Conservation (phyloP, 1,284 basidiomycete genomes). For the Rhodofomes roseus region DNA sequence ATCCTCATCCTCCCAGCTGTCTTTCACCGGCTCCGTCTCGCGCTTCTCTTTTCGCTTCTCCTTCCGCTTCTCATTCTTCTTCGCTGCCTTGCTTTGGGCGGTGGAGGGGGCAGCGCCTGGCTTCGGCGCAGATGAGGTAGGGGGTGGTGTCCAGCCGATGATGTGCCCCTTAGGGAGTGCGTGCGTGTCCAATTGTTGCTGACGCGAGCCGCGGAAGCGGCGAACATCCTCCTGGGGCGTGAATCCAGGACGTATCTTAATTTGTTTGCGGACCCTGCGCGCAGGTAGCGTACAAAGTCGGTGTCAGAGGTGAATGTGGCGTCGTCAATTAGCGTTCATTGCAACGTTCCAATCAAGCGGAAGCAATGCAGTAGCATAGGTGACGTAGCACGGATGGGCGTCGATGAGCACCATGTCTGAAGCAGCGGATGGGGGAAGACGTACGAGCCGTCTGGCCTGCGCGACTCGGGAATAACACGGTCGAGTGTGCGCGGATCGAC, state of each 20-base stretch:
- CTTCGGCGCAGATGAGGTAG: constrained; percentile 24
- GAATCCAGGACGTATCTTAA: constrained; percentile 90
- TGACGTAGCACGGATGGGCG: neutral
- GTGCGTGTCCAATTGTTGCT: constrained; percentile 64
- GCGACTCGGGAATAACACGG: constrained; percentile 84
- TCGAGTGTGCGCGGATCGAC: constrained; percentile 81
- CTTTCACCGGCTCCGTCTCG: constrained; percentile 46
- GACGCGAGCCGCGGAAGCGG: constrained; percentile 76
- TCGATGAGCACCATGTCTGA: neutral
- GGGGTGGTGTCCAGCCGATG: constrained; percentile 72
- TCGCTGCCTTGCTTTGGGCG: constrained; percentile 51
- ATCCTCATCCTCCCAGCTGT: constrained; percentile 78
- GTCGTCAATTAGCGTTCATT: neutral
- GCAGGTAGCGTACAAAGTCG: neutral
- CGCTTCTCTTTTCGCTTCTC: constrained; percentile 62
- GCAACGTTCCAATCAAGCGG: neutral
- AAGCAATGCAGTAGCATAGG: neutral
- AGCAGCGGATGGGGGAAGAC: constrained; percentile 30
- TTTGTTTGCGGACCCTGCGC: constrained; percentile 79
- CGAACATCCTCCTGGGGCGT: constrained; percentile 92
- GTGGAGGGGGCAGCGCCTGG: constrained; percentile 15
- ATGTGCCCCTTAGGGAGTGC: constrained; percentile 72
- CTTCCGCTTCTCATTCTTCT: constrained; percentile 78
- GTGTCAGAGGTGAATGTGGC: neutral
- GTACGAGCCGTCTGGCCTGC: constrained; percentile 85